These are phyloP conservation scores for Jackrogersella multiformis DNA, from an alignment of 495 filamentous ascomycete genomes.

Conservation along the genomic window DNA sequence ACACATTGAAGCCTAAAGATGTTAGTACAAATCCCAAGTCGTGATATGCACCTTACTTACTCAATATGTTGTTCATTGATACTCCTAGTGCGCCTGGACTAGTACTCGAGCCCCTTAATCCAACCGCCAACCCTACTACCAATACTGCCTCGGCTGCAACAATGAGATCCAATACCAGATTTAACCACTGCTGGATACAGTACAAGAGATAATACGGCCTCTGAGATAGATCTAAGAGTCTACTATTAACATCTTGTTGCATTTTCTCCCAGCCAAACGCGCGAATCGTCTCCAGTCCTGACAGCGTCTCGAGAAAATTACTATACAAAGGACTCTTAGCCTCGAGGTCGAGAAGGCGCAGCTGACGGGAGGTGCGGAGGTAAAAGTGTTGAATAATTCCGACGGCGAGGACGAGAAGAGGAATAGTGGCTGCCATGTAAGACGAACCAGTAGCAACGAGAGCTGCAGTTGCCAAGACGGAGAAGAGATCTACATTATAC, in stretches of 20 bases:
- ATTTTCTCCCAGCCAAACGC: neutral
- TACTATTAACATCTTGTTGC: neutral
- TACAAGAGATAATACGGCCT: neutral
- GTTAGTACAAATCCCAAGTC: neutral
- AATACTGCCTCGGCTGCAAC: neutral
- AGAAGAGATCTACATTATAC: neutral
- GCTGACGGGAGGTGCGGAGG: neutral
- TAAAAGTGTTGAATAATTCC: neutral
- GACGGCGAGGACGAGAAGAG: neutral
- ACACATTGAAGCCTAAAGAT: neutral
- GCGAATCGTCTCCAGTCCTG: neutral
- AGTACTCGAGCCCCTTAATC: neutral
- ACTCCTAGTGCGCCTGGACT: neutral
- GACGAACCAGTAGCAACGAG: neutral
- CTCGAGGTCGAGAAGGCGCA: constrained; percentile 1
- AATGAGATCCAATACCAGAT: neutral
- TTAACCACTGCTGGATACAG: neutral
- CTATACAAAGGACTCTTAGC: neutral
- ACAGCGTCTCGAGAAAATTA: neutral
- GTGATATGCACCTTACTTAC: neutral
- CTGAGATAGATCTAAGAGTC: neutral
- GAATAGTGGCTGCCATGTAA: neutral
- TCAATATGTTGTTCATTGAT: neutral
- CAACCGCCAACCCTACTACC: neutral
- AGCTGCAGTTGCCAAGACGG: neutral